Conservation (phyloP, 2,329 filamentous ascomycete genomes). For the Neoascochyta sp. region DNA sequence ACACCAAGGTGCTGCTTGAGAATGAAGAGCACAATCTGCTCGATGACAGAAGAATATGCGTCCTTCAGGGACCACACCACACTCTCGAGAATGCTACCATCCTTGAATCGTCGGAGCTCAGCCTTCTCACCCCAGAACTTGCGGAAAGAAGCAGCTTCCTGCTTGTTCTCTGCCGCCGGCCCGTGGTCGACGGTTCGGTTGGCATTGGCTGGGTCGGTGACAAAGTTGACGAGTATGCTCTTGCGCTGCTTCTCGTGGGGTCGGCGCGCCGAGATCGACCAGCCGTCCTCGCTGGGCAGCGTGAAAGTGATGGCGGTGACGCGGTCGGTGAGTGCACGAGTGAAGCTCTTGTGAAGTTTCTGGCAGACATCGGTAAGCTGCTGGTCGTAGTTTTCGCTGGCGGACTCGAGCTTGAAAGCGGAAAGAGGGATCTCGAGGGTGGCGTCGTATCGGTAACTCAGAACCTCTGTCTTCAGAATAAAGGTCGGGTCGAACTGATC, state of each 20-base stretch:
- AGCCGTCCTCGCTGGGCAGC: constrained; percentile 27
- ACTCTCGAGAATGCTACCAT: constrained; percentile 90
- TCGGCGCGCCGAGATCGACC: constrained; percentile 34
- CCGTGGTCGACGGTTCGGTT: constrained; percentile 80
- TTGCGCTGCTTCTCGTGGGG: constrained; percentile 26
- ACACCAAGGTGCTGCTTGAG: constrained; percentile 66
- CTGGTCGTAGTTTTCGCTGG: constrained; percentile 23
- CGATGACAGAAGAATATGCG: constrained; percentile 61
- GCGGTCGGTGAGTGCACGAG: constrained; percentile 71
- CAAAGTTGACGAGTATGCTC: constrained; percentile 60
- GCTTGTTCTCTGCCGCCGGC: constrained; percentile 79
- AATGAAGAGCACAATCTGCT: constrained; percentile 74
- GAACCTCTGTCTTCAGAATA: constrained; percentile 58
- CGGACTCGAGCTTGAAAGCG: constrained; percentile 23
- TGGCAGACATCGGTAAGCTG: constrained; percentile 43
- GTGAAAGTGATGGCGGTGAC: constrained; percentile 57
- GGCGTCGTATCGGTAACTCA: constrained; percentile 55
- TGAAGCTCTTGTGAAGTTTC: constrained; percentile 62
- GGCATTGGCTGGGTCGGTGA: constrained; percentile 70
- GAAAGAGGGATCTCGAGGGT: constrained; percentile 42
- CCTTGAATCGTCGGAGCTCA: constrained; percentile 89
- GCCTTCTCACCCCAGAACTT: constrained; percentile 94
- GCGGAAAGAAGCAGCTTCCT: constrained; percentile 75
- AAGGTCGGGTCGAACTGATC: constrained; percentile 86
- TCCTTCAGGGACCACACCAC: constrained; percentile 72